Evolutionary conservation across 139 green algal species (phyloP).

Genomic region (Astrephomene gubernaculifera): DNA sequence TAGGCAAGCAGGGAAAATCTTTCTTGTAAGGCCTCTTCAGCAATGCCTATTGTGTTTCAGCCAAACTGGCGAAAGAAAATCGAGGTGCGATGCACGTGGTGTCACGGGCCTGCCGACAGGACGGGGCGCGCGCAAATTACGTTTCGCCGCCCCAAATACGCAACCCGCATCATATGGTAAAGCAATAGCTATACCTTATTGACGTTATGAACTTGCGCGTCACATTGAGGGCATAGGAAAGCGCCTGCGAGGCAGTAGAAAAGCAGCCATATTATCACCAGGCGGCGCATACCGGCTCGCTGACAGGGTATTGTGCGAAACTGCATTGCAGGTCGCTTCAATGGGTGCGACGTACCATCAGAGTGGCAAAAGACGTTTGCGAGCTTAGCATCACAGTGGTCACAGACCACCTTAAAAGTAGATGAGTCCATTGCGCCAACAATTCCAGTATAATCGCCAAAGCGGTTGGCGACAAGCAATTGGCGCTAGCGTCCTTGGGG

Average conservation of each 20-base stretch:
- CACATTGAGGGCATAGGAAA: slow-evolving; percentile 37
- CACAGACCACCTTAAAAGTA: slow-evolving; percentile 32
- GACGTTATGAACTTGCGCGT: slow-evolving; percentile 29
- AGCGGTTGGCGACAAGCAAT: too few relatives aligned
- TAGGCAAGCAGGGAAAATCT: too few relatives aligned
- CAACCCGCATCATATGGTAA: neutral
- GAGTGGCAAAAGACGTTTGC: slow-evolving; percentile 32
- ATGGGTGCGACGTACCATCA: slow-evolving; percentile 23
- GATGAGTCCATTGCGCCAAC: slow-evolving; percentile 14
- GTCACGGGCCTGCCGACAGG: neutral
- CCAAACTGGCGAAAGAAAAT: too few relatives aligned
- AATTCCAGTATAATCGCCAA: neutral
- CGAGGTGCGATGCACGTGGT: too few relatives aligned
- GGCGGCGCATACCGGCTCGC: too few relatives aligned
- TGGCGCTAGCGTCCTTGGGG: too few relatives aligned
- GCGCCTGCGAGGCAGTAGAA: slow-evolving; percentile 22
- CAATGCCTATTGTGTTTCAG: too few relatives aligned
- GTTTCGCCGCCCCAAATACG: neutral
- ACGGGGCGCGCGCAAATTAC: neutral
- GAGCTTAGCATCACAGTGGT: slow-evolving; percentile 37
- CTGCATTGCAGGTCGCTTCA: too few relatives aligned
- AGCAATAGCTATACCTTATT: slow-evolving; percentile 27
- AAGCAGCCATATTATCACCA: too few relatives aligned
- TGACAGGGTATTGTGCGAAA: too few relatives aligned
- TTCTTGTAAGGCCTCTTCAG: too few relatives aligned